A percentile compares a stretch with the other conserved stretches of the same genome.
These are phyloP conservation scores for Dimargaris xerosporica DNA, from an alignment of 192 early-diverging fungal species.

Conservation along the genomic window DNA sequence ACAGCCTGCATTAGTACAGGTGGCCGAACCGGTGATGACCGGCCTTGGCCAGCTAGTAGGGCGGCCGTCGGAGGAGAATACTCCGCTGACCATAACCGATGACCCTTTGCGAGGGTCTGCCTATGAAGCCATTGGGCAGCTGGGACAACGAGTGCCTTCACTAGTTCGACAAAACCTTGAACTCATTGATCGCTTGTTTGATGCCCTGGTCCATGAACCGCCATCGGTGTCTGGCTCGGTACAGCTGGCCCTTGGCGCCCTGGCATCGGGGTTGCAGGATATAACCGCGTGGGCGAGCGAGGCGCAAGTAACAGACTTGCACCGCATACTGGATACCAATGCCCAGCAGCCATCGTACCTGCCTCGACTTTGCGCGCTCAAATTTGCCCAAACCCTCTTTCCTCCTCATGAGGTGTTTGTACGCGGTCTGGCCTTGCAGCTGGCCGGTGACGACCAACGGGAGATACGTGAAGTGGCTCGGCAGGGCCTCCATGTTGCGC, in stretches of 20 bases:
- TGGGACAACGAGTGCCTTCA: conserved; percentile 57
- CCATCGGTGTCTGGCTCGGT: conserved; percentile 55
- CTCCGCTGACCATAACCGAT: conserved; percentile 19
- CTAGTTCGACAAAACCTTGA: conserved; percentile 43
- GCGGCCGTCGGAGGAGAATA: too few species aligned
- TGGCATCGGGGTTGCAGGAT: conserved; percentile 47
- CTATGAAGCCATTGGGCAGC: conserved; percentile 65
- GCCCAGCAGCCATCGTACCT: conserved; percentile 23
- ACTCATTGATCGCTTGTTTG: conserved; percentile 54
- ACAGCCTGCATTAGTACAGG: conserved; percentile 32
- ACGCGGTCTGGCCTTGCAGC: not conserved
- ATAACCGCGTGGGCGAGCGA: conserved; percentile 18
- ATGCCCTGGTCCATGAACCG: conserved; percentile 39
- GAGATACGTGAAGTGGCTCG: conserved; percentile 39
- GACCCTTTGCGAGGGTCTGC: conserved; percentile 68
- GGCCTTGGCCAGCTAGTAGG: conserved; percentile 38
- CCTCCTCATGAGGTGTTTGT: conserved; percentile 31
- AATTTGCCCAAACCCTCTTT: conserved; percentile 42
- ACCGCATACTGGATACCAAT: conserved; percentile 35
- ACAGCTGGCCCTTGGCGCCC: conserved; percentile 66
- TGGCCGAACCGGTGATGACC: conserved; percentile 50
- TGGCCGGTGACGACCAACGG: conserved; percentile 24
- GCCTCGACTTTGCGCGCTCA: conserved; percentile 34
- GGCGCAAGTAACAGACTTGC: conserved; percentile 17
- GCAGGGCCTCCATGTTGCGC: conserved; percentile 26